These are phyloP conservation scores for Citrullus amarus DNA, from an alignment of 306 rosid species.

Conservation along the genomic window DNA sequence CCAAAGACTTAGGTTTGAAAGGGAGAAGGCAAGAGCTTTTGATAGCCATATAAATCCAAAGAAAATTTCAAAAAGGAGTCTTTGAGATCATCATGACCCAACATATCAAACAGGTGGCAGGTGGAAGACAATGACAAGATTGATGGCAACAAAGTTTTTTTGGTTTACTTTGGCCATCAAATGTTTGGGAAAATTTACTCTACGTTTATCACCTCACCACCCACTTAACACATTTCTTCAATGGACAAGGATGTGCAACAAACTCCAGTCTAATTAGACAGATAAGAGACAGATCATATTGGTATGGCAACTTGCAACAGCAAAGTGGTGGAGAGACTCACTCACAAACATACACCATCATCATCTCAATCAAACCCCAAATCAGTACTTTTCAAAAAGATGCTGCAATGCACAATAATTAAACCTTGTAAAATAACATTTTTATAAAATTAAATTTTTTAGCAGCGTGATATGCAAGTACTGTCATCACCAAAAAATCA, in stretches of 20 bases:
- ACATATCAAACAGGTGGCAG: constrained; percentile 9
- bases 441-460: background rate
- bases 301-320: constrained; percentile 21
- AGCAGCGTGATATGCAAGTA: background rate
- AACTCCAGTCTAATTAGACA: constrained; percentile 18
- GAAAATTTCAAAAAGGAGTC: background rate
- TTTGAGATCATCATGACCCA: constrained; percentile 3
- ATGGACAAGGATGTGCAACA: constrained; percentile 19
- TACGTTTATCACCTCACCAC: background rate
- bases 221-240: constrained; percentile 15
- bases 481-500: background rate
- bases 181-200: background rate
- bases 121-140: constrained; percentile 31
- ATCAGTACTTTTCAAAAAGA: background rate
- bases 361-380: constrained; percentile 3
- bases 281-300: constrained; percentile 13
- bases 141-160: constrained; percentile 28
- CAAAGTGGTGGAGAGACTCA: constrained; percentile 14
- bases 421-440: background rate
- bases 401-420: background rate
- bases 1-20: constrained; percentile 7
- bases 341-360: background rate
- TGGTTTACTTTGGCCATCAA: constrained; percentile 15
- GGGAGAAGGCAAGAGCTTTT: constrained; percentile 12
- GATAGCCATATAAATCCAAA: constrained; percentile 31